Percentiles rank a stretch among this genome's conserved stretches.
These are phyloP conservation scores for Prosopis cineraria DNA, from an alignment of 306 rosid species.

Conservation along the genomic window DNA sequence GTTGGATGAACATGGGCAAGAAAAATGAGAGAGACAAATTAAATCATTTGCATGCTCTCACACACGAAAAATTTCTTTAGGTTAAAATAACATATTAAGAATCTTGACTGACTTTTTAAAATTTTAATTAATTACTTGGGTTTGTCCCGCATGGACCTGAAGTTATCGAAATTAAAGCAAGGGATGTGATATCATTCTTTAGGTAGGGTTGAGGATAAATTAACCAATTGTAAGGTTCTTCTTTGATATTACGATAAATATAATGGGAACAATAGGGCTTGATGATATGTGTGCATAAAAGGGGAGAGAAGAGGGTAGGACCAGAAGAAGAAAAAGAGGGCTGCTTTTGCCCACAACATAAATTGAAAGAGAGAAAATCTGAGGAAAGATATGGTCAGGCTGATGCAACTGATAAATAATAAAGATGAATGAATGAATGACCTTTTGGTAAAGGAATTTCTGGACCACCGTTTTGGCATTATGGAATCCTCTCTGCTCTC, in stretches of 20 bases:
- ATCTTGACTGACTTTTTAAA: neutral
- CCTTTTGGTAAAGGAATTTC: constrained; percentile 56
- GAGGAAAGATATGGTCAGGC: constrained; percentile 56
- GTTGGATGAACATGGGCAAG: neutral
- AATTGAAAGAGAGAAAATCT: constrained; percentile 48
- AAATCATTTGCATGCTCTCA: neutral
- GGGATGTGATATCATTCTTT: neutral
- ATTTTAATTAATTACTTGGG: neutral
- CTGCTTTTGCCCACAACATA: constrained; percentile 27
- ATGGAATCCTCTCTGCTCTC: constrained; percentile 37
- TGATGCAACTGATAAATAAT: neutral
- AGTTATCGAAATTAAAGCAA: neutral
- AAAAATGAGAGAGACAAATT: too few relatives aligned
- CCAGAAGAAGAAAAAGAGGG: neutral
- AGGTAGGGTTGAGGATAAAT: neutral
- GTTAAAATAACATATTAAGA: neutral
- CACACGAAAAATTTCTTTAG: neutral
- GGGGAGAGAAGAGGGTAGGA: neutral
- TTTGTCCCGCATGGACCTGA: neutral
- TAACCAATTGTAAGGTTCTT: neutral
- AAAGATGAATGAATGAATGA: neutral
- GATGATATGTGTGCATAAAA: neutral
- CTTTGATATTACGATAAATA: neutral
- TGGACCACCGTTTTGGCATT: constrained; percentile 83
- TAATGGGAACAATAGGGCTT: neutral